Base-by-base conservation (phyloP, 2,329 filamentous ascomycete genomes). In the Pestalotiopsis sp. region DNA sequence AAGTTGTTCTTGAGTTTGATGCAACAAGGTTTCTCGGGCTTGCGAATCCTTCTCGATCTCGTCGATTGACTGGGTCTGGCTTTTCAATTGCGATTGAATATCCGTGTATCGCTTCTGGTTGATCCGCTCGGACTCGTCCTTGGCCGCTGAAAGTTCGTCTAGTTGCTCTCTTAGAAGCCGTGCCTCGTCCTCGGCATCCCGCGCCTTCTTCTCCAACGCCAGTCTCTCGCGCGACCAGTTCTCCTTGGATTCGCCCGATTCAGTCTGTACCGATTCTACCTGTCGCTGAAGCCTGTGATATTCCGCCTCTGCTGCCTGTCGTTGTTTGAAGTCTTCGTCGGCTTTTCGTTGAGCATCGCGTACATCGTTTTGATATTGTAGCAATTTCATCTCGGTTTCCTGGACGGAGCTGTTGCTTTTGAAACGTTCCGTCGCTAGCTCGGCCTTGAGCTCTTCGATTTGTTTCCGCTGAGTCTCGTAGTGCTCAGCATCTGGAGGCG, bases 341-440 rank as follows among this genome's bases (percentile, higher is more conserved):
- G 93, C 92, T 70, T 91, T 92, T 61, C 90, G 86, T 71, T 93
- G 90, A 1, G 91, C 86, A 67, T 97, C 94, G 70, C 95, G 89
- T 24, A 97, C 79, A 74, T 97, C 95, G 73, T 93, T 92, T 71
- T 94, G 91, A 73, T 96, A 92, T 70, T 93, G 90, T 17, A 97
- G 84, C 10, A 89, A 86, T 61, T 90, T 84, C 74, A 98, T 87
- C 68, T 97, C 94, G 73, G 92, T 91, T 75, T 98, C 95, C 73
- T 97, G 93, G 74, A 95, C 94, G 65, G 93, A 83, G 20, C 92
- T 95, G 74, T 94, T 92, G 71, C 97, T 86, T 68, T 95, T 93
- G 81, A 98, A 99, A 70, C 91, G 91, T 64, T 98, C 83, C 0
- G 94, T 93, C 70, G 94, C 96, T 56, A 98, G 84, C 79, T 98